phyloP scores from a whole-genome alignment of 2,329 filamentous ascomycete species.

The Metarhizium humberi region DNA sequence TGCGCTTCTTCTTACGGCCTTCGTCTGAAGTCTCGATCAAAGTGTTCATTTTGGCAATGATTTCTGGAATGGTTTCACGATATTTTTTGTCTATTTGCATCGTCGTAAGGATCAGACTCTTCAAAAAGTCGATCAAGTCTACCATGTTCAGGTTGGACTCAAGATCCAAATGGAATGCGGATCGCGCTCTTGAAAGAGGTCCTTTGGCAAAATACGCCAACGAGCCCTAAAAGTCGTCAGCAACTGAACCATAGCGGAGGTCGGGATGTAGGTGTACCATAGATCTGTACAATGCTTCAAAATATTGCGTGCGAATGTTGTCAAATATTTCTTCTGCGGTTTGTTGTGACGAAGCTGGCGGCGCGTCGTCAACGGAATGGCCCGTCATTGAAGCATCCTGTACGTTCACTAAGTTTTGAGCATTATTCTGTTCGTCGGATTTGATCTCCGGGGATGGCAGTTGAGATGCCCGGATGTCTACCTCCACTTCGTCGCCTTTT shows the following conservation, averaged over 20 bases:
- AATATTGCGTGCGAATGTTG: conserved; percentile 48
- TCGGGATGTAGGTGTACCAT: conserved; percentile 34
- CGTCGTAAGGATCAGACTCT: conserved; percentile 56
- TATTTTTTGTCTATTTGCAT: conserved; percentile 72
- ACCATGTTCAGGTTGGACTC: conserved; percentile 50
- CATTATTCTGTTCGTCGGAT: background rate
- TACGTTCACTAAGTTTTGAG: background rate
- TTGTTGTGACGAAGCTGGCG: conserved; percentile 19
- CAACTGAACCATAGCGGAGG: background rate
- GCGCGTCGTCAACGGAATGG: background rate
- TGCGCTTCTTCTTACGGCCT: conserved; percentile 36
- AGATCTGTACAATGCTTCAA: conserved; percentile 53
- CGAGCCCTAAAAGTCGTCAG: conserved; percentile 44
- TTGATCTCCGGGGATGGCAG: conserved; percentile 8
- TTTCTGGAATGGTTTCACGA: conserved; percentile 55
- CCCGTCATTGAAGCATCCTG: background rate
- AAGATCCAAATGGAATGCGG: conserved; percentile 56
- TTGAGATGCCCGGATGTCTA: conserved; percentile 8
- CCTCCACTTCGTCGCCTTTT: conserved; percentile 10
- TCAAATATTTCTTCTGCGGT: conserved; percentile 46
- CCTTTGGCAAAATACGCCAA: conserved; percentile 80
- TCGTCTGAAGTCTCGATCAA: conserved; percentile 47
- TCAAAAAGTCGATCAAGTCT: conserved; percentile 60
- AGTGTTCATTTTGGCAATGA: conserved; percentile 49
- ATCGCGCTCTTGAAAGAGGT: conserved; percentile 64